Evolutionary conservation across 495 filamentous ascomycete genomes (phyloP), one percentile per base, ranked within the genome.

Genomic region (Cladorrhinum samala): DNA sequence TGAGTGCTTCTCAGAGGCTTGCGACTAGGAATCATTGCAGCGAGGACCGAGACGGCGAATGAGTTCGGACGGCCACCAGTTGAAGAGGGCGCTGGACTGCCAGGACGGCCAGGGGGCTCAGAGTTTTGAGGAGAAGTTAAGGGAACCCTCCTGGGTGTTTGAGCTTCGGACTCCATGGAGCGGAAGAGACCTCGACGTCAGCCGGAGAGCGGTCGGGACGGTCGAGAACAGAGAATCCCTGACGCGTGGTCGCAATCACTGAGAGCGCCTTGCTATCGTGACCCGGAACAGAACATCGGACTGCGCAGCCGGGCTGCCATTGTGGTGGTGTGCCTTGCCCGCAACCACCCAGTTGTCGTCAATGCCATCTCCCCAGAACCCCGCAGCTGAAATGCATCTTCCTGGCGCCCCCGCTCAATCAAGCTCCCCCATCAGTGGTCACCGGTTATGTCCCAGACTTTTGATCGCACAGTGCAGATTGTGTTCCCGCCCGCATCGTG

Each of bases 371-470:
- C n/a, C 6, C n/a, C 41, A 44, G n/a, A 9, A 44, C 41, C 41
- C 41, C 41, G 41, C 41, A 44, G 41, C 41, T 44, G 41, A 44
- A 44, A 44, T 19, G 41, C 41, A 44, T 9, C 19, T 21, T 44
- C 4, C 7, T 9, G 11, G 14, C 20, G 14, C 33, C 2, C 14
- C 37, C 37, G 18, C 37, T n/a, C 3, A 13, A 40, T 13, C 37
- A 2, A 40, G 14, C 37, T 3, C 37, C 14, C 18, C 37, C 8
- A 37, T 40, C 18, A n/a, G 33, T 7, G 8, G 33, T n/a, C n/a
- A n/a, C n/a, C n/a, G n/a, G n/a, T n/a, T n/a, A n/a, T n/a, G n/a
- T n/a, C n/a, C n/a, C n/a, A n/a, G n/a, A n/a, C n/a, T n/a, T n/a
- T n/a, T n/a, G n/a, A n/a, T n/a, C n/a, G n/a, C n/a, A n/a, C n/a